Evolutionary conservation across 1,284 basidiomycete species (phyloP), one percentile per base, ranked within the genome.

Genomic region (Fistulina hepatica): DNA sequence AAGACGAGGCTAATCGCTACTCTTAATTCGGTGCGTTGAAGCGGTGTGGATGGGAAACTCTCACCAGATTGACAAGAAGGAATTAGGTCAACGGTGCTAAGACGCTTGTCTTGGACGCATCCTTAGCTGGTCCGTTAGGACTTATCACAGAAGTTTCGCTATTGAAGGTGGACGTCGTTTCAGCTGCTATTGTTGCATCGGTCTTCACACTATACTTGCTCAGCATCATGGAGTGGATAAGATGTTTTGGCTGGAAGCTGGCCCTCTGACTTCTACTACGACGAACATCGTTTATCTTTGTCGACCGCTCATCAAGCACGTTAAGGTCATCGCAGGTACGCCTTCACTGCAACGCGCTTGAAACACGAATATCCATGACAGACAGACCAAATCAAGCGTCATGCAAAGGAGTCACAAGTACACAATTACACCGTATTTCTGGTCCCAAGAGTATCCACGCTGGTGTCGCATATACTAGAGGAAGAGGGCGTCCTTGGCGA

Each of bases 191-290:
- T 22, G n/a, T 23, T 31, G 19, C 36, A 27, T 27, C 30, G 15
- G 33, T 21, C 19, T 41, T 36, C n/a, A 46, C 30, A 30, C 36
- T 36, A 4, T 7, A 33, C n/a, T n/a, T n/a, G n/a, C n/a, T n/a
- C 50, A 97, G 85, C 88, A 97, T 56, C 93, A 97, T 73, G 93
- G 91, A 4, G 92, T 98, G 4, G 94, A 97, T 63, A 95, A 95
- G 67, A 94, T 99, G 84, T 97, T 95, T 60, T 99, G 95, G 95
- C 76, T 98, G 19, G 95, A 98, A 59, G 56, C 78, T 6, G 91
- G 90, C 20, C 80, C 86, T 8, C 61, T 95, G 38, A 76, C 78
- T 28, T 84, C 88, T 1, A 73, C 75, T 3, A 92, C 93, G 3
- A 76, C 85, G 21, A 94, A 92, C 48, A 77, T 98, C 44, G 76